Base-by-base conservation (phyloP, 805 yeast species). In the Teunomyces barrocoloradensis region DNA sequence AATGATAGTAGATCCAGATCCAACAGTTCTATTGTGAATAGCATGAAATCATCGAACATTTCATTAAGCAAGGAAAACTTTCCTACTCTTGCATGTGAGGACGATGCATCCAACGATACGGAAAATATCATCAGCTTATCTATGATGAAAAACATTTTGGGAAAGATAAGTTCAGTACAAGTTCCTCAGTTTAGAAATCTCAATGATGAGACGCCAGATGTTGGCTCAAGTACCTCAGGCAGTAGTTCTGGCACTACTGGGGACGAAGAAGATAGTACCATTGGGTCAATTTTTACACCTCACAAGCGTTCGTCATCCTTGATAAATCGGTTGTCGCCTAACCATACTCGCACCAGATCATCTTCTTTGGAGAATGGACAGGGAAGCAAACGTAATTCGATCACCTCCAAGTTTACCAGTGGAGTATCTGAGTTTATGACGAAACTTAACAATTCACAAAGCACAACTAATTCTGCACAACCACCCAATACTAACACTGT, bases 351-450 rank as follows among this genome's bases (percentile, higher is more conserved):
- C 36, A 68, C 73, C 7, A 54, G 75, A 38, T 71, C 76, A 5
- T 68, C 71, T 3, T 71, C 76, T 1, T 51, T 65, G 20, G 72
- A 68, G 9, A 52, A 27, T n/a, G 34, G 33, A 3, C 18, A 45
- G 55, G 3, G 56, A 50, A n/a, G 48, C 48, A 20, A 63, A 66
- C 56, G 67, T 28, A 65, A 60, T 46, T 64, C 71, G 9, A 62
- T 68, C 12, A 66, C 73, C n/a, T 59, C 69, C 18, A 73, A 71
- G 53, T 56, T 72, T 37, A 60, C 72, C n/a, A 59, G 52, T n/a
- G 77, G 77, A 0, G 69, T 73, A 6, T 51, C 67, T 12, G 77
- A 73, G 47, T 66, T 73, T 37, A 72, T 73, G 74, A 70, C 69
- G 12, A 72, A 69, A 48, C 58, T 71, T 20, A 71, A 69, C 50